A percentile compares a stretch with the other conserved stretches of the same genome.
phyloP scores from a whole-genome alignment of 371 early-diverging fungal species.

The Mortierella sp. region DNA sequence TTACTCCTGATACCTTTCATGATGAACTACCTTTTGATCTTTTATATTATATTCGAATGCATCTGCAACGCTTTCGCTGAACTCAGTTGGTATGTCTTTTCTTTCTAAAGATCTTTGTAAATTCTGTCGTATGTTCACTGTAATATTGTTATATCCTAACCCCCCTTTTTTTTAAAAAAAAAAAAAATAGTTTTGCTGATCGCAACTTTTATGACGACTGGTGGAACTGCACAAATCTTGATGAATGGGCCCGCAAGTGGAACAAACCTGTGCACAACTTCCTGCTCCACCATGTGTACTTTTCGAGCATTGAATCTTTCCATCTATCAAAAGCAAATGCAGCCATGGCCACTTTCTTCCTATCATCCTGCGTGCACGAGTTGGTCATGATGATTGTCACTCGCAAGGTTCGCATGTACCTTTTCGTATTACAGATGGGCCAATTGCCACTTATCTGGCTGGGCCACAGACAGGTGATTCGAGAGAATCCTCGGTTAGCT shows the following conservation, averaged over 20 bases:
- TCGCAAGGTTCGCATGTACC: conserved; percentile 79
- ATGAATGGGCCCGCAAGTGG: conserved; percentile 98
- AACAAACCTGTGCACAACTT: conserved; percentile 98
- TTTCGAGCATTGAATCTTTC: conserved; percentile 81
- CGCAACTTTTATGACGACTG: conserved; percentile 98
- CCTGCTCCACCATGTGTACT: conserved; percentile 93
- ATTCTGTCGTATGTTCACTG: too few relatives aligned
- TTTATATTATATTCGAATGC: conserved; percentile 97
- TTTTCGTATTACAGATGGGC: conserved; percentile 91
- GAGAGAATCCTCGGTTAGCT: conserved; percentile 73
- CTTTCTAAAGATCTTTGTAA: not conserved
- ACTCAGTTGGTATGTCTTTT: conserved; percentile 75
- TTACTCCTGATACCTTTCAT: conserved; percentile 89
- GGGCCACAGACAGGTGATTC: conserved; percentile 69
- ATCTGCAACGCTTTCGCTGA: conserved; percentile 97
- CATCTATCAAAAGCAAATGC: conserved; percentile 82
- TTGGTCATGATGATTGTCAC: conserved; percentile 86
- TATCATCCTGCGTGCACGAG: conserved; percentile 93
- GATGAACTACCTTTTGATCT: conserved; percentile 89
- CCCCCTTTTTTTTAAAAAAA: not conserved
- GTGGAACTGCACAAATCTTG: conserved; percentile 97
- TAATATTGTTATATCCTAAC: not conserved
- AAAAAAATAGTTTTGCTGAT: conserved; percentile 78
- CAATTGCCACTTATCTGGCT: conserved; percentile 93
- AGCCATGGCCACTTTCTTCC: conserved; percentile 86